Conservation (phyloP, 2,329 filamentous ascomycete genomes). For the Stagonosporopsis cucurbitacearum region DNA sequence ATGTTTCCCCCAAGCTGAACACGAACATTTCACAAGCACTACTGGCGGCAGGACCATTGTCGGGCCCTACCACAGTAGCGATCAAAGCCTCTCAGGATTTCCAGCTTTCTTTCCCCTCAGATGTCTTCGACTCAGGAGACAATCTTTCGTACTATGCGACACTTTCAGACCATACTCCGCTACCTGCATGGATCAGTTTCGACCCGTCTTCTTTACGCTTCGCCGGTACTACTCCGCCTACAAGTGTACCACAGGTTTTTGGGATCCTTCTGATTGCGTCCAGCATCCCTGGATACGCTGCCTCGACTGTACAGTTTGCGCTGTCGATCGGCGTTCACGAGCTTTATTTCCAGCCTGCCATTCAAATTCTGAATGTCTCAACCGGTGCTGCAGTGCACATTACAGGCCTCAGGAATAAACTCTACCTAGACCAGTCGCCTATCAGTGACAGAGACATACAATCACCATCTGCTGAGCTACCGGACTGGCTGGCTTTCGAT, state of each 20-base stretch:
- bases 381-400: constrained; percentile 43
- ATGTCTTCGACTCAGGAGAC: constrained; percentile 67
- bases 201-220: constrained; percentile 69
- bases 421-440: constrained; percentile 48
- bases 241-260: constrained; percentile 73
- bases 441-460: constrained; percentile 59
- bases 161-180: constrained; percentile 76
- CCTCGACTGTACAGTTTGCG: constrained; percentile 69
- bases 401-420: constrained; percentile 35
- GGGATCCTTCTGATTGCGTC: constrained; percentile 77
- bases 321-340: constrained; percentile 75
- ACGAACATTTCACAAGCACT: constrained; percentile 67
- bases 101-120: constrained; percentile 52
- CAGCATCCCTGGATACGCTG: constrained; percentile 79
- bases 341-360: constrained; percentile 65
- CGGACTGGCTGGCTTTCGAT: constrained; percentile 74
- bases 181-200: constrained; percentile 87
- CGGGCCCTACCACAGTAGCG: constrained; percentile 64
- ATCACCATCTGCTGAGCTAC: constrained; percentile 62
- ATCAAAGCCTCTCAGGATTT: constrained; percentile 46
- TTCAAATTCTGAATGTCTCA: constrained; percentile 41
- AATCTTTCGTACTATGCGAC: constrained; percentile 77
- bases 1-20: constrained; percentile 60
- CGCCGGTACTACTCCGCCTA: constrained; percentile 71
- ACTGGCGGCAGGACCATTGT: constrained; percentile 61